phyloP scores from a whole-genome alignment of 2,329 filamentous ascomycete genomes.

The Bisporella sp. region DNA sequence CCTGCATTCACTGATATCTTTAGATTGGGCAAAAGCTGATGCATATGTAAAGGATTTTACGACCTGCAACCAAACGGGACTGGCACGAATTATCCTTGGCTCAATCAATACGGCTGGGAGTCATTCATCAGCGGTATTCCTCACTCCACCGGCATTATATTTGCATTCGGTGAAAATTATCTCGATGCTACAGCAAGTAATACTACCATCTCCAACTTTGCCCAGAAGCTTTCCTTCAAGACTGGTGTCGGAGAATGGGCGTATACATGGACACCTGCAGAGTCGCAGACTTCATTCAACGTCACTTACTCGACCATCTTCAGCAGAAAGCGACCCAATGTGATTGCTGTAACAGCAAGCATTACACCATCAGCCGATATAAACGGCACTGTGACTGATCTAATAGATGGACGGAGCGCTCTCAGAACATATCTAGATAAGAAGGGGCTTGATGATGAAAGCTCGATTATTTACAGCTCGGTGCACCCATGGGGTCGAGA shows the following conservation, averaged over 20 bases:
- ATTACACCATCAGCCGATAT: slow-evolving; percentile 46
- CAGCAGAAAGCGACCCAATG: slow-evolving; percentile 27
- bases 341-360: slow-evolving; percentile 44
- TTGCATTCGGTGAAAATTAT: slow-evolving; percentile 47
- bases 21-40: neutral
- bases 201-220: slow-evolving; percentile 52
- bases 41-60: slow-evolving; percentile 40
- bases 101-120: slow-evolving; percentile 63
- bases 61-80: slow-evolving; percentile 51
- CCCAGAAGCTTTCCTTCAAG: slow-evolving; percentile 54
- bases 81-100: slow-evolving; percentile 59
- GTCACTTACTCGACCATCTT: slow-evolving; percentile 57
- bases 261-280: slow-evolving; percentile 57
- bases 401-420: slow-evolving; percentile 62
- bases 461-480: slow-evolving; percentile 52
- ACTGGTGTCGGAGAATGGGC: slow-evolving; percentile 57
- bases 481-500: slow-evolving; percentile 55
- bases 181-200: slow-evolving; percentile 55
- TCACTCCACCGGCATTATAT: slow-evolving; percentile 55
- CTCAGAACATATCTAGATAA: slow-evolving; percentile 52
- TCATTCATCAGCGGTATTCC: slow-evolving; percentile 66
- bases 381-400: slow-evolving; percentile 55
- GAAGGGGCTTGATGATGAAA: slow-evolving; percentile 46
- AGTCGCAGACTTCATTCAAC: slow-evolving; percentile 40
- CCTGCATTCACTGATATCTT: neutral